Percentiles rank a stretch among this genome's conserved stretches.
These are phyloP conservation scores for Madurella fahalii DNA, from an alignment of 2,329 filamentous ascomycete genomes.

Conservation along the genomic window DNA sequence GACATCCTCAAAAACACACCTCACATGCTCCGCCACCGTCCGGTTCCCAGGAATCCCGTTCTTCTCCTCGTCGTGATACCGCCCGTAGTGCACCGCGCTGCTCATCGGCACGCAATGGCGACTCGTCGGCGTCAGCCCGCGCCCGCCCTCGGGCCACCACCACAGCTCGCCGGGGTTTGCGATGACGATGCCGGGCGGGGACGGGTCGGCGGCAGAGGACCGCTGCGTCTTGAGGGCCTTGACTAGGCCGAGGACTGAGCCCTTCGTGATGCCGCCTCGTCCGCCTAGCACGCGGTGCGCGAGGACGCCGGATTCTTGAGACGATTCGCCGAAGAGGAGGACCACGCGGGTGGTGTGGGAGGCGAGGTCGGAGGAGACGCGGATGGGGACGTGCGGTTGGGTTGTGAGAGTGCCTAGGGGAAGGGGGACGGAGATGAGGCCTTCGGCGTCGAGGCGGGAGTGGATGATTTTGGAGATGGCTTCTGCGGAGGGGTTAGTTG, in stretches of 20 bases:
- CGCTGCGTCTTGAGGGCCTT: slow-evolving; percentile 38
- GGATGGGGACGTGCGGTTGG: slow-evolving; percentile 65
- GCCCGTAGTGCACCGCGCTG: slow-evolving; percentile 57
- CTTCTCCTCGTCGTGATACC: slow-evolving; percentile 46
- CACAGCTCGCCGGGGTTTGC: slow-evolving; percentile 73
- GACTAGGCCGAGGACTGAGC: slow-evolving; percentile 65
- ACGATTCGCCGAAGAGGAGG: slow-evolving; percentile 68
- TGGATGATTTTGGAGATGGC: slow-evolving; percentile 59
- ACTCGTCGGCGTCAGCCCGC: slow-evolving; percentile 54
- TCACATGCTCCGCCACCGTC: slow-evolving; percentile 56
- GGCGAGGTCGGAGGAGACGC: slow-evolving; percentile 52
- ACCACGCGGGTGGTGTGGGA: slow-evolving; percentile 61
- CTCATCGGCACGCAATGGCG: slow-evolving; percentile 58
- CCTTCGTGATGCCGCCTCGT: slow-evolving; percentile 61
- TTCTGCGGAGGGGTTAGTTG: slow-evolving; percentile 38
- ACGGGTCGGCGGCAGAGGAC: slow-evolving; percentile 32
- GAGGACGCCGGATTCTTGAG: slow-evolving; percentile 70
- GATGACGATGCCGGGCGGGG: slow-evolving; percentile 61
- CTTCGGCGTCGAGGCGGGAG: slow-evolving; percentile 57
- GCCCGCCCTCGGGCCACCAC: slow-evolving; percentile 65
- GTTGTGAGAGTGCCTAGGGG: slow-evolving; percentile 46
- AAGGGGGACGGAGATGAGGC: slow-evolving; percentile 57
- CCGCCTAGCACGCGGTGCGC: slow-evolving; percentile 64
- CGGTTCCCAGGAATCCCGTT: slow-evolving; percentile 63
- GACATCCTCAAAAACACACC: slow-evolving; percentile 62